Evolutionary conservation across 371 early-diverging fungal genomes (phyloP), one percentile per base, ranked within the genome.

Genomic region (Mortierella sp.): DNA sequence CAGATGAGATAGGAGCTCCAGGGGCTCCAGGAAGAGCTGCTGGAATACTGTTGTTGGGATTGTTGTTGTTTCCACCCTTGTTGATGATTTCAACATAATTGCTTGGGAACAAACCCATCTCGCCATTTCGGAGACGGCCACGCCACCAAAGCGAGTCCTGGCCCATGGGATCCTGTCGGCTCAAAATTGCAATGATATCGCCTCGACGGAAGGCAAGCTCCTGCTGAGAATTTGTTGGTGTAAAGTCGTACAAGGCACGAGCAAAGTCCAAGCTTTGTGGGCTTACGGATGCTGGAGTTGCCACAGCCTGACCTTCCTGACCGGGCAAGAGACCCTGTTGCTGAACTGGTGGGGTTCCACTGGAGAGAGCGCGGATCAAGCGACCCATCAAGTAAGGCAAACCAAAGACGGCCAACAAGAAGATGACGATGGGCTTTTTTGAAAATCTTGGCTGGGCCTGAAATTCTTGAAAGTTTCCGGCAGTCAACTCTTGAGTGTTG

Each of bases 71-170:
- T 23, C 76, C 83, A 28, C 84, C 85, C 69, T 87, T 87, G 65
- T 87, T 83, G 64, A 95, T 87, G 23, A 93, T 84, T 43, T 92
- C 88, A 15, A 97, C 96, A 80, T 96, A 97, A 73, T 91, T 97
- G 60, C 93, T 88, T 0, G 99, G 98, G 86, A 98, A 97, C 55
- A 94, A 85, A 4, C 98, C 99, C 72, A 95, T 89, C 17, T 86
- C 85, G 0, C 99, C 98, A 59, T 89, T 87, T 47, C 95, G 89
- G 17, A 92, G 83, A 61, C 94, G 82, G 22, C 98, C 98, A 55
- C 93, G 86, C 99, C 99, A 98, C 98, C 98, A 98, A 80, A 87
- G 86, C 2, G 91, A 91, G 31, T 92, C 90, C n/a, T 89, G 89
- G 1, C 93, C 94, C 62, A 89, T 89, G 26, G 94, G 91, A 77